These are phyloP conservation scores for Arthrobotrys sinensis DNA, from an alignment of 2,329 filamentous ascomycete species.

Conservation along the genomic window DNA sequence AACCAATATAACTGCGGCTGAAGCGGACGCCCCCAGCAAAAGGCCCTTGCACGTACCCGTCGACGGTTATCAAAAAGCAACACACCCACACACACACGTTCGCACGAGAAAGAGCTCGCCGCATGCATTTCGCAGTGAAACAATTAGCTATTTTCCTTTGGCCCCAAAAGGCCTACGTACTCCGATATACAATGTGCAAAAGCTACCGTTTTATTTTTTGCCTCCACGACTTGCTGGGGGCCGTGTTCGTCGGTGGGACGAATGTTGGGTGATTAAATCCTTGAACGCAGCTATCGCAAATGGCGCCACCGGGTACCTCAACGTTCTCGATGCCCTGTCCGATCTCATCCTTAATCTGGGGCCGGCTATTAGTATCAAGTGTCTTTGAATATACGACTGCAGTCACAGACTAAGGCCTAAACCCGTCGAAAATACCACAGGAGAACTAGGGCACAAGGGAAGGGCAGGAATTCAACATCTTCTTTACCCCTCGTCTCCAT, in stretches of 20 bases:
- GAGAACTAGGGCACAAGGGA: slow-evolving; percentile 3
- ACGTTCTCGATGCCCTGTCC: slow-evolving; percentile 16
- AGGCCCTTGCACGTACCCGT: slow-evolving; percentile 34
- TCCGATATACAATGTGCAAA: not conserved
- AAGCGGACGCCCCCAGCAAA: slow-evolving; percentile 16
- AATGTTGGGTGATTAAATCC: slow-evolving; percentile 1
- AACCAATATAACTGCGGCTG: slow-evolving; percentile 42
- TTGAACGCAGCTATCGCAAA: slow-evolving; percentile 9
- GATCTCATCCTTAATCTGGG: slow-evolving; percentile 4
- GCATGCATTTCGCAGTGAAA: slow-evolving; percentile 38
- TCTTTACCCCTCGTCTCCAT: slow-evolving; percentile 1
- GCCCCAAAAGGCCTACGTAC: slow-evolving; percentile 4
- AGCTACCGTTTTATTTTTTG: not conserved
- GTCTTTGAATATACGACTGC: slow-evolving; percentile 1
- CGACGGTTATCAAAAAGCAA: slow-evolving; percentile 46
- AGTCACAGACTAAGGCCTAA: not conserved
- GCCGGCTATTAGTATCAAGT: not conserved
- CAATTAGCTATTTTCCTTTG: slow-evolving; percentile 7
- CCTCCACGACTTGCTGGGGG: not conserved
- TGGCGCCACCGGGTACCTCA: slow-evolving; percentile 23
- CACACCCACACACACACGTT: slow-evolving; percentile 19
- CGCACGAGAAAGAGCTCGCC: slow-evolving; percentile 33
- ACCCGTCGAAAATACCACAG: slow-evolving; percentile 5
- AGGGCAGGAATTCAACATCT: slow-evolving; percentile 19
- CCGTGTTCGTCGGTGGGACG: slow-evolving; percentile 11